Base-by-base conservation (phyloP, 495 filamentous ascomycete species). In the Entonaema liquescens region DNA sequence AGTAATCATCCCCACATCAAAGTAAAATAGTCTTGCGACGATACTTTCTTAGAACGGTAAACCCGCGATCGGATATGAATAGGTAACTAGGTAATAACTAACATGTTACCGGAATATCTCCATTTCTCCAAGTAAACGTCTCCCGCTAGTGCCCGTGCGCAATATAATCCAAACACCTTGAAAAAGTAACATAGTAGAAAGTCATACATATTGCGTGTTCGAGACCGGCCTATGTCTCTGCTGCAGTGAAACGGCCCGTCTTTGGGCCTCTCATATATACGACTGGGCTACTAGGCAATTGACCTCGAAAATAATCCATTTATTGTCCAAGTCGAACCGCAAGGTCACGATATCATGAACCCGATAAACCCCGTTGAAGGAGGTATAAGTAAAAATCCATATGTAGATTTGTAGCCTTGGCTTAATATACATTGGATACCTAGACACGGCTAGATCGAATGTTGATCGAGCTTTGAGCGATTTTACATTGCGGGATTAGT, bases 201-300 rank as follows among this genome's bases (percentile, higher is more conserved):
- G 25, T 13, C 7, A 7, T n/a, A n/a, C n/a, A 12, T 33, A 0
- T 19, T 53, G 28, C 50, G 53, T 25, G 69, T 63, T 72, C 69
- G 64, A 72, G 69, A 64, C 44, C 63, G 59, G 69, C 59, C 69
- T 40, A 59, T 63, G 36, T 21, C 25, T 59, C 23, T 47, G 35
- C 47, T 58, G 42, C 52, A 40, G 29, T 23, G 33, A 72, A 67
- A 72, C 63, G 69, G 69, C 53, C 69, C 69, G 63, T 72, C 59
- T 72, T 72, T 53, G 47, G 60, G 59, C 49, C 25, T 40, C n/a
- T 58, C 1, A 4, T 3, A 12, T 33, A 6, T 49, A 23, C 33
- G 31, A 38, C 52, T 8, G 23, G 15, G 15, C 9, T 21, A 17
- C 25, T 19, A 15, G 54, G 54, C 9, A 28, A 57, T 50, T 36